phyloP scores from a whole-genome alignment of 768 basidiomycete genomes.

The Tricholoma flavovirens region DNA sequence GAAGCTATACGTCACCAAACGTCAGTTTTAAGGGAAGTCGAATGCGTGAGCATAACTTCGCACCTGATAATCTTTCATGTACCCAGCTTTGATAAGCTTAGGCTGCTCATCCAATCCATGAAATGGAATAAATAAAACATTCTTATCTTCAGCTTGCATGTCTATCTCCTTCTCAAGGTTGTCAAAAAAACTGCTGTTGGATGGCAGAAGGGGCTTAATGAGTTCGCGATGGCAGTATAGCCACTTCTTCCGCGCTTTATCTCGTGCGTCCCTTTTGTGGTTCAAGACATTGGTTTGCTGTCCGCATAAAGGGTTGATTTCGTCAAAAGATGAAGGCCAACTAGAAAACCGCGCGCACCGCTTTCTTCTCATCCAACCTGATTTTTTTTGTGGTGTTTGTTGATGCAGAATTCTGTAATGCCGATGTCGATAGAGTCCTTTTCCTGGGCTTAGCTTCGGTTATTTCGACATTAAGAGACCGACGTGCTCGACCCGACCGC shows the following conservation, averaged over 20 bases:
- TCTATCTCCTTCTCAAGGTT: constrained; percentile 26
- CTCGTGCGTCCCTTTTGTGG: constrained; percentile 30
- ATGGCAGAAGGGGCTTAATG: constrained; percentile 43
- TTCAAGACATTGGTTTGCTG: constrained; percentile 39
- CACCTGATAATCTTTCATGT: constrained; percentile 72
- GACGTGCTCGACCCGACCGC: constrained; percentile 13
- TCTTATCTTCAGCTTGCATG: constrained; percentile 3
- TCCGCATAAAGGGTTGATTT: neutral
- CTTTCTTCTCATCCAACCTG: constrained; percentile 34
- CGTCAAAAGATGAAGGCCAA: neutral
- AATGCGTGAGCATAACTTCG: neutral
- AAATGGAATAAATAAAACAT: constrained; percentile 27
- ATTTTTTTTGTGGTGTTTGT: constrained; percentile 24
- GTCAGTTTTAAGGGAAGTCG: neutral
- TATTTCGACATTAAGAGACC: neutral
- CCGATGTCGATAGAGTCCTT: constrained; percentile 12
- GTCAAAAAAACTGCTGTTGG: constrained; percentile 31
- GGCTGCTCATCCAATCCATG: constrained; percentile 44
- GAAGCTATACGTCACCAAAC: constrained; percentile 30
- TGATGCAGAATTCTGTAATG: constrained; percentile 2
- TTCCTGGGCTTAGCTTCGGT: constrained; percentile 10
- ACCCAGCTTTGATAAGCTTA: constrained; percentile 43
- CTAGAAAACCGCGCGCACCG: constrained; percentile 20
- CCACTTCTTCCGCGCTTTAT: constrained; percentile 41
- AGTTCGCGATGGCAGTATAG: constrained; percentile 37